A percentile compares a stretch with the other conserved stretches of the same genome.
Conservation (phyloP, 176 grass and related monocot genomes). For the Areca catechu region DNA sequence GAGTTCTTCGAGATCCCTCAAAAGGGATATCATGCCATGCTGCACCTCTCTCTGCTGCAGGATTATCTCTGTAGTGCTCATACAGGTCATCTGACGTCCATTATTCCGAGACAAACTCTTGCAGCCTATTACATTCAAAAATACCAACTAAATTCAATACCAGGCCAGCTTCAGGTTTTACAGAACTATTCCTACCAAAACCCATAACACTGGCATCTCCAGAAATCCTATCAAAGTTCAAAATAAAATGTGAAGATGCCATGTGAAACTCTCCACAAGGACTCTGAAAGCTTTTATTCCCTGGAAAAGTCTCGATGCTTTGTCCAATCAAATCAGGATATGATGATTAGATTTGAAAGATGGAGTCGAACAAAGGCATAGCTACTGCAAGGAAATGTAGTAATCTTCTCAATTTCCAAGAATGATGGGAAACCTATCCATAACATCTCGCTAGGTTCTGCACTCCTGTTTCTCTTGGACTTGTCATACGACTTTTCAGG, state of each 20-base stretch:
- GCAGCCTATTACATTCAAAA: conserved; percentile 29
- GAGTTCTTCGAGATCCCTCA: conserved; percentile 31
- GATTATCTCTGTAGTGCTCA: conserved; percentile 34
- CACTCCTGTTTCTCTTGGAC: conserved; percentile 41
- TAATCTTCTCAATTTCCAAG: conserved; percentile 62
- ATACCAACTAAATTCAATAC: conserved; percentile 21
- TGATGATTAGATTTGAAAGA: conserved; percentile 19
- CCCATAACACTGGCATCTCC: conserved; percentile 31
- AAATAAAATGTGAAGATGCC: conserved; percentile 18
- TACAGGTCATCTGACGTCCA: conserved; percentile 39
- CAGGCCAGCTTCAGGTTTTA: conserved; percentile 15
- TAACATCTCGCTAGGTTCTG: conserved; percentile 83
- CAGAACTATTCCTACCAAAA: conserved; percentile 33
- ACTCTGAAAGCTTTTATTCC: conserved; percentile 35
- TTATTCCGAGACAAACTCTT: conserved; percentile 30
- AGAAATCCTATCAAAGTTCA: conserved; percentile 17
- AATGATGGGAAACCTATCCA: conserved; percentile 84
- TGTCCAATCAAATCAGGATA: conserved; percentile 15
- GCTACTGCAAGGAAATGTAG: conserved; percentile 69
- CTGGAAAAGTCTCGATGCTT: conserved; percentile 25
- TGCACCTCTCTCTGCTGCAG: conserved; percentile 26
- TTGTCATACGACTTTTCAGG: conserved; percentile 52
- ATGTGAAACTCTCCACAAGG: conserved; percentile 35
- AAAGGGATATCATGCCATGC: conserved; percentile 42
- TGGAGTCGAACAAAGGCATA: conserved; percentile 73